Conservation (phyloP, 2,329 filamentous ascomycete species). For the Cladophialophora exuberans region DNA sequence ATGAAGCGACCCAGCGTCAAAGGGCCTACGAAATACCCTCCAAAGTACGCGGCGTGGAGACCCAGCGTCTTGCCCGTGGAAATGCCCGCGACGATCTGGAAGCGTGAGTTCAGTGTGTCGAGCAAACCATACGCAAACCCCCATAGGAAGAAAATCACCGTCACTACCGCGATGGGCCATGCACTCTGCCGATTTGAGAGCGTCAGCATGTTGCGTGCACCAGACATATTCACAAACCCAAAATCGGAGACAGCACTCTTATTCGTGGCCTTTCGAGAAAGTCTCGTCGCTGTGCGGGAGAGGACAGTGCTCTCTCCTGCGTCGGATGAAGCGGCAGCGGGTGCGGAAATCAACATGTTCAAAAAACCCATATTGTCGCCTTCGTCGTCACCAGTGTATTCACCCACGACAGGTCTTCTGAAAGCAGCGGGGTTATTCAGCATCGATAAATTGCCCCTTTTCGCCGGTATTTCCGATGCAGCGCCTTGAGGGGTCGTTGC, state of each 20-base stretch:
- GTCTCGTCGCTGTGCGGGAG: constrained; percentile 35
- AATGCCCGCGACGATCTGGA: constrained; percentile 57
- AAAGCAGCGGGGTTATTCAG: constrained; percentile 35
- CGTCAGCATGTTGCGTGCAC: constrained; percentile 61
- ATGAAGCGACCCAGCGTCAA: constrained; percentile 58
- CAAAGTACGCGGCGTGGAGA: constrained; percentile 64
- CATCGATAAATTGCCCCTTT: constrained; percentile 22
- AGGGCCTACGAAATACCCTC: constrained; percentile 61
- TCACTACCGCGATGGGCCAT: constrained; percentile 66
- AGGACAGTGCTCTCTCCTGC: constrained; percentile 5
- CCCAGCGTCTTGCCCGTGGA: constrained; percentile 51
- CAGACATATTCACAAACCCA: constrained; percentile 64
- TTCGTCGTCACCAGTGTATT: constrained; percentile 30
- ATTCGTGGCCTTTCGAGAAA: constrained; percentile 37
- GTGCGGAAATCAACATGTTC: constrained; percentile 35
- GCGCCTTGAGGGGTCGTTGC: constrained; percentile 1
- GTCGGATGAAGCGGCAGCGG: constrained; percentile 18
- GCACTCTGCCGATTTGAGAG: constrained; percentile 61
- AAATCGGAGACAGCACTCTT: constrained; percentile 52
- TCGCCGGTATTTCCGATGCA: too few relatives aligned
- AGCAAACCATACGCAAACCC: constrained; percentile 87
- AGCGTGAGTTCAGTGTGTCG: constrained; percentile 73
- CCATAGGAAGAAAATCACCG: constrained; percentile 84
- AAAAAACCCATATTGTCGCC: constrained; percentile 34
- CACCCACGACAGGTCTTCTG: constrained; percentile 23